Evolutionary conservation across 2,329 filamentous ascomycete genomes (phyloP), one percentile per base, ranked within the genome.

Genomic region (Botrytis sinoallii): DNA sequence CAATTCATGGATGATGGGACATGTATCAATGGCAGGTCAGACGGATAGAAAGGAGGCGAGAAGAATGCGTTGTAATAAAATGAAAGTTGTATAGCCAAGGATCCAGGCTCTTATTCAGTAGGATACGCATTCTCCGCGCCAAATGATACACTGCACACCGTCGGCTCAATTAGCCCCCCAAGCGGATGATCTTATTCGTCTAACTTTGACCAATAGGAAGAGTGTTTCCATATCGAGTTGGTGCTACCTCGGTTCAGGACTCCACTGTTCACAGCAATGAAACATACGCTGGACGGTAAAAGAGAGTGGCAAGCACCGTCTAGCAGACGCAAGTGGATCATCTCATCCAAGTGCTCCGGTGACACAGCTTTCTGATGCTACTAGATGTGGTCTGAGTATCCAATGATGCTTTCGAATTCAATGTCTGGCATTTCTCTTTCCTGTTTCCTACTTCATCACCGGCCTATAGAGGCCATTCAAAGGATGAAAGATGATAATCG

Each of bases 231-330:
- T 18, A 42, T 57, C 55, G 48, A 57, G 65, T 68, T 57, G 48
- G 66, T 68, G 12, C 35, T 12, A 42, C 66, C 35, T 68, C 66
- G 48, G 48, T 57, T 55, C 48, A 29, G 35, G 29, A 57, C 66
- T 68, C 66, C 66, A 68, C 66, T 68, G 66, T 68, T 57, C 67
- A 60, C 38, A 61, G 40, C 14, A 55, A 72, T 72, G 71, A 72
- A 72, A 68, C 71, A 72, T 68, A 72, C 71, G 70, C 61, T 66
- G 67, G 67, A 59, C 52, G 48, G 32, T 14, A 66, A 72, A 66
- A 40, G 46, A 46, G 48, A 67, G 38, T 57, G 40, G 40, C 42
- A 52, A 55, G 42, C 57, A 48, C 57, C 29, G 57, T 70, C 57
- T 48, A 64, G 68, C 68, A 70, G 55, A 64, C 52, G 68, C 68